Evolutionary conservation across 495 filamentous ascomycete species (phyloP).

Genomic region (Pseudoneurospora amorphoporcata): DNA sequence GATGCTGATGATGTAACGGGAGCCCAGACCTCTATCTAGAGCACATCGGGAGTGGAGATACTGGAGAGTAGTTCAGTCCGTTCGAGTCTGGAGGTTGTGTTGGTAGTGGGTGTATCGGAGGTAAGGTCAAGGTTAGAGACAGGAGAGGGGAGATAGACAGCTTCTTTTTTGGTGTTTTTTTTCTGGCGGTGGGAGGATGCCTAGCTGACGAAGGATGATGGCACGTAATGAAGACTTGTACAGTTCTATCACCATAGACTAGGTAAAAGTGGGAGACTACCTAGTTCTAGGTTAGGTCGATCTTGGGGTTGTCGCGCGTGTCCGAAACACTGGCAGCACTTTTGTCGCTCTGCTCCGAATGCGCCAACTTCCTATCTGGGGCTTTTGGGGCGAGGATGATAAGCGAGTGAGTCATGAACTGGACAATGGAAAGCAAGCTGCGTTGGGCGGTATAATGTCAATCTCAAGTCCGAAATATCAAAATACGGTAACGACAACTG

Average conservation of each 20-base stretch:
- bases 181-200: background rate
- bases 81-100: background rate
- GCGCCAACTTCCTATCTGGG: background rate
- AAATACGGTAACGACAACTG: background rate
- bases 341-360: background rate
- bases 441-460: background rate
- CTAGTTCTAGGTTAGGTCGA: background rate
- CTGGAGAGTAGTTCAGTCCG: background rate
- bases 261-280: background rate
- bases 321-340: background rate
- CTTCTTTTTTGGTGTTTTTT: background rate
- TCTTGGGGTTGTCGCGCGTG: background rate
- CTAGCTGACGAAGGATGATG: background rate
- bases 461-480: background rate
- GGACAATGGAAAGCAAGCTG: background rate
- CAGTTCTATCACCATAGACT: background rate
- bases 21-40: constrained; percentile 2
- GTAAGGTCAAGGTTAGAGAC: background rate
- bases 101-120: background rate
- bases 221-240: background rate
- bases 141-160: background rate
- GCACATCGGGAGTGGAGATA: background rate
- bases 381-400: background rate
- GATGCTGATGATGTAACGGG: background rate
- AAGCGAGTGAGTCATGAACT: background rate